Percentiles rank a stretch among this genome's conserved stretches.
Conservation (phyloP, 2,329 filamentous ascomycete species). For the Pleoardoris graminearum region DNA sequence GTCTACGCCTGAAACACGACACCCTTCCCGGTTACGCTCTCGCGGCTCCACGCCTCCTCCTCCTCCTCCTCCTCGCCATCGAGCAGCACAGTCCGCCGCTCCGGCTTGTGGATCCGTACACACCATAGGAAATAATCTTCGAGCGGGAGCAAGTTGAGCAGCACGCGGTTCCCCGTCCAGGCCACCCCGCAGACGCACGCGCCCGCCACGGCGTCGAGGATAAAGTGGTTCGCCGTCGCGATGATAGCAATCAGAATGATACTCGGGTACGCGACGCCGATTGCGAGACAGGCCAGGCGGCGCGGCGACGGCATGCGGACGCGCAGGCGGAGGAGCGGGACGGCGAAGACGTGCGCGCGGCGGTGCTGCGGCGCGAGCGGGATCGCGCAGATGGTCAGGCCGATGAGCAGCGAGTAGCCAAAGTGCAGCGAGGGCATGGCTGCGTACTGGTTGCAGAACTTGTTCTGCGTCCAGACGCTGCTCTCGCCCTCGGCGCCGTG, state of each 20-base stretch:
- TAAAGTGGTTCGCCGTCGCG: constrained; percentile 72
- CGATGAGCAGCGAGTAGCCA: constrained; percentile 73
- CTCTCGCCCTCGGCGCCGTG: constrained; percentile 62
- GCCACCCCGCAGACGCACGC: constrained; percentile 66
- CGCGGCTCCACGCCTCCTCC: constrained; percentile 11
- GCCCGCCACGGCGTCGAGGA: constrained; percentile 71
- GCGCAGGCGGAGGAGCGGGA: constrained; percentile 35
- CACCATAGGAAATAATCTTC: constrained; percentile 70
- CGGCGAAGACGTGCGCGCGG: constrained; percentile 41
- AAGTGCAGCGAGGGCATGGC: constrained; percentile 79
- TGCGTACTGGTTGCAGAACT: constrained; percentile 76
- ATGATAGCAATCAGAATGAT: constrained; percentile 70
- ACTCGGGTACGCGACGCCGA: constrained; percentile 66
- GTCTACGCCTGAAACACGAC: neutral
- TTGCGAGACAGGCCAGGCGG: constrained; percentile 53
- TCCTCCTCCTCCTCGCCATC: constrained; percentile 24
- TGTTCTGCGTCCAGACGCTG: constrained; percentile 73
- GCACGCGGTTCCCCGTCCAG: constrained; percentile 59
- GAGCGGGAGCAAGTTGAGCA: constrained; percentile 66
- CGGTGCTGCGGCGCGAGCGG: constrained; percentile 61
- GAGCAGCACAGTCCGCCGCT: constrained; percentile 21
- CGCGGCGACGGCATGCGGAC: constrained; percentile 54
- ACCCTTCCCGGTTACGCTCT: constrained; percentile 16
- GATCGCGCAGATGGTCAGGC: constrained; percentile 68
- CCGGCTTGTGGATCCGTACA: constrained; percentile 67